Conservation (phyloP, 208 protist genomes). For the Trypanosomatidae sp. region DNA sequence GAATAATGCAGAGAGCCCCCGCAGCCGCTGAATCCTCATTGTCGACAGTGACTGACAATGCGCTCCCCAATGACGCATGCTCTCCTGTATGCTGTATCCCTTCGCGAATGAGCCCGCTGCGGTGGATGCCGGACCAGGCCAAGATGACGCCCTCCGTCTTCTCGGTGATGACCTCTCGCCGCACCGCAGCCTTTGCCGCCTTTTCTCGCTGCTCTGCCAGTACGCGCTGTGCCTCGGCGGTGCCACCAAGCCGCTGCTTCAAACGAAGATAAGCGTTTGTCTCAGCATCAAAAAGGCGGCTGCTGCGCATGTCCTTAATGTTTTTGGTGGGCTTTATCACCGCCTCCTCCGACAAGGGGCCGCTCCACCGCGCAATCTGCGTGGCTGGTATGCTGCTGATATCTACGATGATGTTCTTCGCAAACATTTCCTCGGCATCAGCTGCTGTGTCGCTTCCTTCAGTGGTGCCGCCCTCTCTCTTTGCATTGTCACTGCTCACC, state of each 20-base stretch:
- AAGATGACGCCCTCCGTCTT: slow-evolving; percentile 45
- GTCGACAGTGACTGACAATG: slow-evolving; percentile 6
- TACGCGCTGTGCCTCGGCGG: slow-evolving; percentile 42
- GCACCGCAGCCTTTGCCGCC: slow-evolving; percentile 16
- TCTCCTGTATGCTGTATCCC: not conserved
- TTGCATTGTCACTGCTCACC: not conserved
- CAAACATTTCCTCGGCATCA: slow-evolving; percentile 28
- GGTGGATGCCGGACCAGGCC: slow-evolving; percentile 76
- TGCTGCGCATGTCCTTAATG: slow-evolving; percentile 82
- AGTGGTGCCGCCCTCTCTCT: not conserved
- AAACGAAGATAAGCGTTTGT: slow-evolving; percentile 66
- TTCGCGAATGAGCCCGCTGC: slow-evolving; percentile 70
- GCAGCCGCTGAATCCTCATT: slow-evolving; percentile 2
- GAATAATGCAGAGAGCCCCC: slow-evolving; percentile 59
- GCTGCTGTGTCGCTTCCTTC: not conserved
- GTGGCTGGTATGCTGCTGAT: slow-evolving; percentile 48
- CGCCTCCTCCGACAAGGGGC: slow-evolving; percentile 52
- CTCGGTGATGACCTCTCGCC: slow-evolving; percentile 41
- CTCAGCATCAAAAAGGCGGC: slow-evolving; percentile 56
- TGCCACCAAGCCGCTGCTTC: slow-evolving; percentile 44
- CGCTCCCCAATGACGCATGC: slow-evolving; percentile 3
- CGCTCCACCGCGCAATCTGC: slow-evolving; percentile 50
- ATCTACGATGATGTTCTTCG: slow-evolving; percentile 72
- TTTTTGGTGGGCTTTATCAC: slow-evolving; percentile 57
- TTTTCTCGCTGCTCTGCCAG: slow-evolving; percentile 34